Base-by-base conservation (phyloP, 1,284 basidiomycete species). In the Ceratobasidium sp. region DNA sequence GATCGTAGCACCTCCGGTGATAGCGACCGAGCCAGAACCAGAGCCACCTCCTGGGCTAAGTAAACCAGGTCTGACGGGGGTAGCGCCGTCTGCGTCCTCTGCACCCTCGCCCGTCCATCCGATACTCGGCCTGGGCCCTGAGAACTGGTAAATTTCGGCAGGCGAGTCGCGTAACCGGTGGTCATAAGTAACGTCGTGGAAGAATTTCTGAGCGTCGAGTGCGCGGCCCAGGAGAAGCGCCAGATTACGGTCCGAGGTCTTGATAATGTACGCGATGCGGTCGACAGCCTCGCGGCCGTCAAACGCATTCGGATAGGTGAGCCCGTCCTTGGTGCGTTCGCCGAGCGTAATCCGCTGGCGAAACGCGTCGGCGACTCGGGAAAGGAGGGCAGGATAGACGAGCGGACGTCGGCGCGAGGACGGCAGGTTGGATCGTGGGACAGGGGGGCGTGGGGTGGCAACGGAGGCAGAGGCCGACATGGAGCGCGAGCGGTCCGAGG, bases 141-240 rank as follows among this genome's bases (percentile, higher is more conserved):
- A 76, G 86, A 99, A 99, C 85, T 98, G 97, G 85, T 99, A 99
- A 42, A 99, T 87, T 86, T 99, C 98, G 80, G 91, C 89, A 1
- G 92, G 88, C 82, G 92, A 96, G 86, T 99, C 98, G 69, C 98
- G 89, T 80, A 99, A 85, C 15, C 97, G 92, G 85, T 99, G 98
- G 83, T 99, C 97, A 84, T 99, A 99, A 7, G 97, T 98, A 81
- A 99, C 98, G 83, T 99, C 98, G 85, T 99, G 98, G 85, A 99
- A 99, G 87, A 97, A 99, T 87, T 99, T 99, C 87, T 99, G 98
- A 15, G 97, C 95, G 84, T 99, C 98, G 77, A 99, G 89, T 5
- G 97, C 97, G 67, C 98, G 91, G 15, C 98, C 98, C 12, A 99
- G 90, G 2, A 99, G 89, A 63, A 99, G 87, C 3, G 98, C 98